phyloP scores from a whole-genome alignment of 495 filamentous ascomycete genomes.

The Aspergillus coremiiformis region DNA sequence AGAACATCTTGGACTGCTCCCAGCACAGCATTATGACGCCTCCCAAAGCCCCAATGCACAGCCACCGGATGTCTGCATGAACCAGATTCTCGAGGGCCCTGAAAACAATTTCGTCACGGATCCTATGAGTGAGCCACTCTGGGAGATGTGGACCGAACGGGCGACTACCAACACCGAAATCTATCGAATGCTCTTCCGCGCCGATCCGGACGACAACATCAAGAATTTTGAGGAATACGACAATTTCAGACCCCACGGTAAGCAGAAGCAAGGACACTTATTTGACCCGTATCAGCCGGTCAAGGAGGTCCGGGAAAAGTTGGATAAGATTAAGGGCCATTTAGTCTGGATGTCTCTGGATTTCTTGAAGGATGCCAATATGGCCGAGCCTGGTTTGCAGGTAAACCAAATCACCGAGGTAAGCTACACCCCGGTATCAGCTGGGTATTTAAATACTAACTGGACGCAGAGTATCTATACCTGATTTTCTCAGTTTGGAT shows the following conservation, averaged over 20 bases:
- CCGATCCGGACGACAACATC: slow-evolving; percentile 85
- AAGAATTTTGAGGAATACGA: slow-evolving; percentile 88
- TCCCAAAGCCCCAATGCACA: slow-evolving; percentile 70
- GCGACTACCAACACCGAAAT: slow-evolving; percentile 74
- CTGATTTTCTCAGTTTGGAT: neutral
- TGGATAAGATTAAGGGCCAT: slow-evolving; percentile 79
- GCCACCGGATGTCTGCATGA: slow-evolving; percentile 67
- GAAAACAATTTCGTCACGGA: slow-evolving; percentile 75
- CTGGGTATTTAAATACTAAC: slow-evolving; percentile 3
- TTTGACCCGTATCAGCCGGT: slow-evolving; percentile 67
- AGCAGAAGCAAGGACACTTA: slow-evolving; percentile 73
- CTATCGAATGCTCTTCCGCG: slow-evolving; percentile 85
- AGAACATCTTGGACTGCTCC: slow-evolving; percentile 82
- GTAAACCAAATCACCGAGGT: slow-evolving; percentile 66
- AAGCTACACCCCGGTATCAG: slow-evolving; percentile 5
- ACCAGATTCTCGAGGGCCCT: slow-evolving; percentile 54
- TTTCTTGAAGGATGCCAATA: slow-evolving; percentile 73
- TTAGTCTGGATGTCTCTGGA: slow-evolving; percentile 93
- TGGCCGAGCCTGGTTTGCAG: slow-evolving; percentile 82
- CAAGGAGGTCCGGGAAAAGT: slow-evolving; percentile 60
- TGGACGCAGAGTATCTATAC: slow-evolving; percentile 37
- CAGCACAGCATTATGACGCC: slow-evolving; percentile 65
- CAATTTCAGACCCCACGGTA: slow-evolving; percentile 57
- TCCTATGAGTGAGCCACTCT: slow-evolving; percentile 70
- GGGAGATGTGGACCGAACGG: slow-evolving; percentile 73